Evolutionary conservation across 345 rosid species (phyloP).

Genomic region (Camelina laxa): DNA sequence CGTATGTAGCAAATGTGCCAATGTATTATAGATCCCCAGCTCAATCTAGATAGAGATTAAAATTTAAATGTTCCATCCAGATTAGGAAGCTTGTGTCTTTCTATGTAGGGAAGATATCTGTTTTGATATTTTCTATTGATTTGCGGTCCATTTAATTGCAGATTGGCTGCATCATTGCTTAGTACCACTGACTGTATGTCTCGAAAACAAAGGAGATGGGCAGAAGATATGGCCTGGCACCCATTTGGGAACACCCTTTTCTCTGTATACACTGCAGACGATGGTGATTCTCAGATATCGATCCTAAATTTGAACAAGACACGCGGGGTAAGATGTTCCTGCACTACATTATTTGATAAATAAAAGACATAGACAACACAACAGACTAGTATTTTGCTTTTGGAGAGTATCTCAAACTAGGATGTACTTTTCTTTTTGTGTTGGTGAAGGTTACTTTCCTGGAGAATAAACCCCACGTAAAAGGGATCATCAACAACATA

Average conservation of each 20-base stretch:
- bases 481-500: slow-evolving; percentile 84
- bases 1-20: not conserved
- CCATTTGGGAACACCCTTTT: slow-evolving; percentile 77
- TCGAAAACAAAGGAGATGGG: slow-evolving; percentile 81
- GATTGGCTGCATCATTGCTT: slow-evolving; percentile 78
- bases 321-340: slow-evolving; percentile 60
- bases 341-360: not conserved
- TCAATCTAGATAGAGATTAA: not conserved
- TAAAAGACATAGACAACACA: not conserved
- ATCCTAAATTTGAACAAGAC: slow-evolving; percentile 68
- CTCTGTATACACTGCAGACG: slow-evolving; percentile 73
- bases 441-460: slow-evolving; percentile 66
- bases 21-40: not conserved
- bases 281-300: slow-evolving; percentile 86
- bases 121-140: slow-evolving; percentile 10
- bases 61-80: not conserved
- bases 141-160: slow-evolving; percentile 38
- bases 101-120: slow-evolving; percentile 10
- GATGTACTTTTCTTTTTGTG: slow-evolving; percentile 31
- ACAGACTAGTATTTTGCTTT: not conserved
- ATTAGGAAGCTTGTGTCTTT: slow-evolving; percentile 19
- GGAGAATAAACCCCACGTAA: slow-evolving; percentile 79
- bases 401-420: not conserved
- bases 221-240: slow-evolving; percentile 95
- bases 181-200: slow-evolving; percentile 69